Percentiles rank a stretch among this genome's conserved stretches.
These are phyloP conservation scores for Phaffia rhodozyma DNA, from an alignment of 1,284 basidiomycete genomes.

Conservation along the genomic window DNA sequence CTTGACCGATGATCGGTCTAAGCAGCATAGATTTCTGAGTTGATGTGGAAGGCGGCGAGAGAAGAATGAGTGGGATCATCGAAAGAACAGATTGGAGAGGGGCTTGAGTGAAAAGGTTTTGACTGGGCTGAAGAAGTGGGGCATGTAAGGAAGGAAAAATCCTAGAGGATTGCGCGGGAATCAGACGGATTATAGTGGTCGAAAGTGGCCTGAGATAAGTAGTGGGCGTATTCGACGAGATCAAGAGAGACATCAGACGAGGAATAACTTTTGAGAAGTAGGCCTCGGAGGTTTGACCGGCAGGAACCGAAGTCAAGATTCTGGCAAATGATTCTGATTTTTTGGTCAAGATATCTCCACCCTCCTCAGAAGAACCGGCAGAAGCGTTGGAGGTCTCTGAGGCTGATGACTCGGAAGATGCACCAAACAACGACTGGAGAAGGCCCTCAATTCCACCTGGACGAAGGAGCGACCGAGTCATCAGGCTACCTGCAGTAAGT, in stretches of 20 bases:
- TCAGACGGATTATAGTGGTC: slow-evolving; percentile 20
- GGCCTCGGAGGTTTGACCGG: not conserved
- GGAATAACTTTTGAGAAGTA: slow-evolving; percentile 9
- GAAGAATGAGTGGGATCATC: slow-evolving; percentile 46
- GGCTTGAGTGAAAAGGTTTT: slow-evolving; percentile 11
- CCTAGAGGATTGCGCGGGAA: not conserved
- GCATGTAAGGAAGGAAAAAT: slow-evolving; percentile 40
- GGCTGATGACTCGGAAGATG: not conserved
- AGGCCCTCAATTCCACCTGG: slow-evolving; percentile 13
- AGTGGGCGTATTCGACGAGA: not conserved
- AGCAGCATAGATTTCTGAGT: slow-evolving; percentile 50
- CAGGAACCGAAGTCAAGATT: not conserved
- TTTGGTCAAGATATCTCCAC: not conserved
- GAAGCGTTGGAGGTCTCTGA: not conserved
- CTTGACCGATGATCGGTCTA: slow-evolving; percentile 51
- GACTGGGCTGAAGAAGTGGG: slow-evolving; percentile 25
- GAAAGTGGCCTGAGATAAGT: slow-evolving; percentile 21
- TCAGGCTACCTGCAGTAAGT: not conserved
- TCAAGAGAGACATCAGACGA: slow-evolving; percentile 2
- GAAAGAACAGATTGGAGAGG: slow-evolving; percentile 24
- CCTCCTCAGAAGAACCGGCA: not conserved
- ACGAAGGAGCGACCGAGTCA: slow-evolving; percentile 8
- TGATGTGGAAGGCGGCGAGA: slow-evolving; percentile 60
- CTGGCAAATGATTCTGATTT: slow-evolving; percentile 1
- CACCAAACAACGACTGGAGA: slow-evolving; percentile 7